A percentile compares a stretch with the other conserved stretches of the same genome.
These are phyloP conservation scores for Beauveria medogensis DNA, from an alignment of 2,329 filamentous ascomycete species.

Conservation along the genomic window DNA sequence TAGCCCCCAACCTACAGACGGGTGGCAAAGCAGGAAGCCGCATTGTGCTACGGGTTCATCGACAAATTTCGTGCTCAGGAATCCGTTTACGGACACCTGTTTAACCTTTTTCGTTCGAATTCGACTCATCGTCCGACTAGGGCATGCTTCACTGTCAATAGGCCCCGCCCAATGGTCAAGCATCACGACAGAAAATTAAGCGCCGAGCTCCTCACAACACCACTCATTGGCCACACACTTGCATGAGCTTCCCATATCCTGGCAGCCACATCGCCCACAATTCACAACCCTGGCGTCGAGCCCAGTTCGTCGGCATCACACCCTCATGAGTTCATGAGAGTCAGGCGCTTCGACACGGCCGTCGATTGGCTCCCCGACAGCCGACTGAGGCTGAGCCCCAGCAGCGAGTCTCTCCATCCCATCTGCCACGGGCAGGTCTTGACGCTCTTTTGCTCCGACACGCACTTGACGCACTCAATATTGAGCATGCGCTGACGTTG, in stretches of 20 bases:
- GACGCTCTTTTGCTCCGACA: neutral
- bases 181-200: conserved; percentile 6
- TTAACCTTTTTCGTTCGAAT: neutral
- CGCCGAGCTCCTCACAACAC: conserved; percentile 5
- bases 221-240: conserved; percentile 7
- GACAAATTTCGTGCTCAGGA: neutral
- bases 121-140: neutral
- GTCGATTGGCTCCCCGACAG: conserved; percentile 1
- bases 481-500: conserved; percentile 2
- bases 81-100: neutral
- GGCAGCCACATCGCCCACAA: conserved; percentile 1
- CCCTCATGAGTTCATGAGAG: neutral
- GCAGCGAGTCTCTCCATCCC: conserved; percentile 1
- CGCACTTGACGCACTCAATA: neutral
- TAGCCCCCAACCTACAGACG: neutral
- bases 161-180: conserved; percentile 1
- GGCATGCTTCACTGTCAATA: neutral
- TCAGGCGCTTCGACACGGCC: conserved; percentile 1
- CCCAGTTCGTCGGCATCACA: conserved; percentile 4
- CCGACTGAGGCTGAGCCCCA: neutral
- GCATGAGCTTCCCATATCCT: neutral
- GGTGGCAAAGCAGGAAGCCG: neutral
- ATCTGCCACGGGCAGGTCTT: neutral
- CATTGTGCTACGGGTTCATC: conserved; percentile 9
- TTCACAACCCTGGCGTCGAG: neutral